A percentile compares a stretch with the other conserved stretches of the same genome.
phyloP scores from a whole-genome alignment of 2,329 filamentous ascomycete genomes.

The Aspergillus puulaauensis region DNA sequence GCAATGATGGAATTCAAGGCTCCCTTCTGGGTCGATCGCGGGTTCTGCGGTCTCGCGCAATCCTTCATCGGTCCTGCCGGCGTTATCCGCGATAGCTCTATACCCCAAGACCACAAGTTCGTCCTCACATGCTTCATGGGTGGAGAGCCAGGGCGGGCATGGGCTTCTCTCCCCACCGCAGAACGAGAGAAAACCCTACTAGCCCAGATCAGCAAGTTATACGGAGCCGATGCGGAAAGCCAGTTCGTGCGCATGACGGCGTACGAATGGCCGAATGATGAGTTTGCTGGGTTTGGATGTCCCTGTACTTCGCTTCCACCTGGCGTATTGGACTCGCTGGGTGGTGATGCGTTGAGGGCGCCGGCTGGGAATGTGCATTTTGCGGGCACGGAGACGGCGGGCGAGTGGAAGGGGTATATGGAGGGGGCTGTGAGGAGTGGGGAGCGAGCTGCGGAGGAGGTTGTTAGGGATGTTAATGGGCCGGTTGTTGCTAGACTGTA shows the following conservation, averaged over 20 bases:
- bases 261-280: constrained; percentile 42
- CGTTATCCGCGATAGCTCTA: constrained; percentile 48
- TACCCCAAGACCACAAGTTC: constrained; percentile 21
- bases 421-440: constrained; percentile 56
- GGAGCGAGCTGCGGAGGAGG: constrained; percentile 49
- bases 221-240: not conserved
- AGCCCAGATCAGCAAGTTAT: constrained; percentile 17
- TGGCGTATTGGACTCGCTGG: constrained; percentile 35
- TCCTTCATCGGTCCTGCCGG: constrained; percentile 48
- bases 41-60: constrained; percentile 48
- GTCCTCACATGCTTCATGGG: constrained; percentile 44
- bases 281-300: constrained; percentile 41
- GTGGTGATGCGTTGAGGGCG: constrained; percentile 35
- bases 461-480: constrained; percentile 24
- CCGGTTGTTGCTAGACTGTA: no score
- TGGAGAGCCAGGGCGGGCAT: constrained; percentile 35
- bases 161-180: constrained; percentile 20
- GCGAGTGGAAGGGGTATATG: constrained; percentile 59
- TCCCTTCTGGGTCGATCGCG: constrained; percentile 48
- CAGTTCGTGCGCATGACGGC: constrained; percentile 33
- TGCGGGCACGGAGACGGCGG: constrained; percentile 55
- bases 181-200: constrained; percentile 12
- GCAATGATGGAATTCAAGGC: constrained; percentile 45
- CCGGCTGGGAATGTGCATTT: constrained; percentile 50
- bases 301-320: constrained; percentile 40